Evolutionary conservation across 805 yeast genomes (phyloP).

Genomic region (Starmerella potacharoeniae): DNA sequence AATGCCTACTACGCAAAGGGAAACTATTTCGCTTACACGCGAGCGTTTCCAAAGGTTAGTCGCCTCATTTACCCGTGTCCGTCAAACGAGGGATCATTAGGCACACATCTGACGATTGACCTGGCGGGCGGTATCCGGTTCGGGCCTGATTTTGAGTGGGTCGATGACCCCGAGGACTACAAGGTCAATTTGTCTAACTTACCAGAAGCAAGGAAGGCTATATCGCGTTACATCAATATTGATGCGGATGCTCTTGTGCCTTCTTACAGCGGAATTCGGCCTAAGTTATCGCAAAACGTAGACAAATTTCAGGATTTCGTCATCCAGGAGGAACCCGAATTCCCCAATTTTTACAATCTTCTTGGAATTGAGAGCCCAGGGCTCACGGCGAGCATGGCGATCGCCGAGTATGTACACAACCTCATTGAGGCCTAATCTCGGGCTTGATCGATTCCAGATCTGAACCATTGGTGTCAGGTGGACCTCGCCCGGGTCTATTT

Average conservation of each 20-base stretch:
- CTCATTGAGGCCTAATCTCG: not conserved
- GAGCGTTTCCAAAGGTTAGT: conserved; percentile 39
- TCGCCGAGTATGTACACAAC: conserved; percentile 55
- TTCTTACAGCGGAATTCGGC: conserved; percentile 73
- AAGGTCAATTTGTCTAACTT: conserved; percentile 33
- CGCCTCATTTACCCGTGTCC: conserved; percentile 72
- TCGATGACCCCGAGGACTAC: conserved; percentile 31
- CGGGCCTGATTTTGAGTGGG: conserved; percentile 88
- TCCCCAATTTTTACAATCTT: conserved; percentile 65
- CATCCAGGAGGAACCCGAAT: conserved; percentile 48
- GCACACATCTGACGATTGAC: conserved; percentile 79
- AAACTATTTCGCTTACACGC: conserved; percentile 54
- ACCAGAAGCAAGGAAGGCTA: conserved; percentile 43
- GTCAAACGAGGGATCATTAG: conserved; percentile 60
- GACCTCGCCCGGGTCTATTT: not conserved
- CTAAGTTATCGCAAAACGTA: conserved; percentile 46
- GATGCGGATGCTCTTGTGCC: conserved; percentile 44
- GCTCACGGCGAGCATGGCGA: conserved; percentile 69
- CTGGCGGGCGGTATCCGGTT: conserved; percentile 67
- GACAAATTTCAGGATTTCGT: conserved; percentile 57
- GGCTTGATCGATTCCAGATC: not conserved
- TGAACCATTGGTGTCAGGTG: not conserved
- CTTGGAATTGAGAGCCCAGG: conserved; percentile 89
- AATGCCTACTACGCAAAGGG: conserved; percentile 71
- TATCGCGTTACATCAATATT: conserved; percentile 53